Conservation (phyloP, 1,284 basidiomycete genomes). For the Rhizoctonia solani region DNA sequence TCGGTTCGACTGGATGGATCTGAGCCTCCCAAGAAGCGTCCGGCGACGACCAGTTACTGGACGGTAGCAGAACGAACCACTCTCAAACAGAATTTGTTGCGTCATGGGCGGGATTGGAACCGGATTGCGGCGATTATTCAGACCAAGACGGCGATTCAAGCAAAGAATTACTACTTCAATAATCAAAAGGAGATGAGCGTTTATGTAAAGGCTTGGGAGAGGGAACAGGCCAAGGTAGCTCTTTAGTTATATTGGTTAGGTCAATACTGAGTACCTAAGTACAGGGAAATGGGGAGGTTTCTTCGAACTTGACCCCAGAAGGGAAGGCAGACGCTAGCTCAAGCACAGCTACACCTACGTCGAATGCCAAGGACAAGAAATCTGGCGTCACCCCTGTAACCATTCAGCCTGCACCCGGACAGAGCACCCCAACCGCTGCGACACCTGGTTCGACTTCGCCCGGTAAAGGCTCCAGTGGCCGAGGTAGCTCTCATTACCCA, state of each 20-base stretch:
- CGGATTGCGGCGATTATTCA: constrained; percentile 73
- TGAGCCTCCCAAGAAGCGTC: constrained; percentile 41
- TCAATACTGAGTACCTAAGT: neutral
- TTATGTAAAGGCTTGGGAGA: constrained; percentile 46
- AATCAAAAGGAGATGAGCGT: constrained; percentile 55
- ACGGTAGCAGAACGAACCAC: constrained; percentile 54
- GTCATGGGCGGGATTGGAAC: constrained; percentile 76
- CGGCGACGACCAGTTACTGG: constrained; percentile 53
- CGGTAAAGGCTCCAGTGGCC: constrained; percentile 6
- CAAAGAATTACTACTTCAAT: constrained; percentile 66
- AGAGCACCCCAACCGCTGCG: neutral
- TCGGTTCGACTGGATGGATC: constrained; percentile 18
- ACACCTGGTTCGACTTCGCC: neutral
- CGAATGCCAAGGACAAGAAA: constrained; percentile 2
- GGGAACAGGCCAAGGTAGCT: constrained; percentile 28
- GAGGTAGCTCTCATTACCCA: constrained; percentile 23
- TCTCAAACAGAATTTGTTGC: constrained; percentile 66
- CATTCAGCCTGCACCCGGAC: constrained; percentile 30
- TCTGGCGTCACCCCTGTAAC: constrained; percentile 8
- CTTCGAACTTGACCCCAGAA: neutral
- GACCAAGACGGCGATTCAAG: constrained; percentile 80
- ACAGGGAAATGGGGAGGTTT: constrained; percentile 8
- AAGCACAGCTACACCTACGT: constrained; percentile 2
- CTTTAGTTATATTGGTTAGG: neutral
- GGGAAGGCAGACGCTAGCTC: neutral